Evolutionary conservation across 1,284 basidiomycete species (phyloP).

Genomic region (Bjerkandera adusta): DNA sequence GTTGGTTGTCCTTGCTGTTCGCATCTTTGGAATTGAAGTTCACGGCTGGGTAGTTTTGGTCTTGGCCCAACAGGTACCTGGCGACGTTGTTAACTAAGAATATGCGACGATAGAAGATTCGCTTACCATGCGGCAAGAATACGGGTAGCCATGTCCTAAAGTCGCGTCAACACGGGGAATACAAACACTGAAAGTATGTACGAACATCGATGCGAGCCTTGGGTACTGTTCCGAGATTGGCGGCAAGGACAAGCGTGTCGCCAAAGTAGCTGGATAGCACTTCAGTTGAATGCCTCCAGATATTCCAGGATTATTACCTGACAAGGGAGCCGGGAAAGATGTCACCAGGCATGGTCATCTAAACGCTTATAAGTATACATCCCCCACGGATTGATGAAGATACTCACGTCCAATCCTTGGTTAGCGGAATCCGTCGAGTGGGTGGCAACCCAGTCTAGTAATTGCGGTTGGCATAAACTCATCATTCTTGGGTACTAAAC

Average conservation of each 20-base stretch:
- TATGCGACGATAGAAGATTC: neutral
- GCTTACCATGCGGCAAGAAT: conserved; percentile 55
- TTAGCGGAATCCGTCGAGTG: conserved; percentile 41
- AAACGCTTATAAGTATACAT: neutral
- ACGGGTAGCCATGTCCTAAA: conserved; percentile 56
- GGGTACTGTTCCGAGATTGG: conserved; percentile 13
- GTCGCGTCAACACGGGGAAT: neutral
- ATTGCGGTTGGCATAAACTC: conserved; percentile 43
- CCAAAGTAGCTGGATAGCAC: conserved; percentile 21
- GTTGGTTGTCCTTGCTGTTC: conserved; percentile 34
- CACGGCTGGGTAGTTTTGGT: conserved; percentile 52
- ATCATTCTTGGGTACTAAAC: neutral
- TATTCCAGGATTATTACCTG: neutral
- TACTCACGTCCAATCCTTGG: conserved; percentile 57
- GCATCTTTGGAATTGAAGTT: conserved; percentile 37
- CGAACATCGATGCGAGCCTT: conserved; percentile 17
- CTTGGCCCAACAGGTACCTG: conserved; percentile 62
- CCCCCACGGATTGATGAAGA: no score
- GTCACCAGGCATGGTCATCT: conserved; percentile 67
- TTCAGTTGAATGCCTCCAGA: neutral
- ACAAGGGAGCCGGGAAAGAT: conserved; percentile 28
- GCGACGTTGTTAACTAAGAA: neutral
- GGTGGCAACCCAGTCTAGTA: conserved; percentile 49
- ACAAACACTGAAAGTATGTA: neutral
- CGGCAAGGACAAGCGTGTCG: conserved; percentile 12